phyloP scores from a whole-genome alignment of 1,139 yeast genomes.

The Blastobotrys ciferrii region DNA sequence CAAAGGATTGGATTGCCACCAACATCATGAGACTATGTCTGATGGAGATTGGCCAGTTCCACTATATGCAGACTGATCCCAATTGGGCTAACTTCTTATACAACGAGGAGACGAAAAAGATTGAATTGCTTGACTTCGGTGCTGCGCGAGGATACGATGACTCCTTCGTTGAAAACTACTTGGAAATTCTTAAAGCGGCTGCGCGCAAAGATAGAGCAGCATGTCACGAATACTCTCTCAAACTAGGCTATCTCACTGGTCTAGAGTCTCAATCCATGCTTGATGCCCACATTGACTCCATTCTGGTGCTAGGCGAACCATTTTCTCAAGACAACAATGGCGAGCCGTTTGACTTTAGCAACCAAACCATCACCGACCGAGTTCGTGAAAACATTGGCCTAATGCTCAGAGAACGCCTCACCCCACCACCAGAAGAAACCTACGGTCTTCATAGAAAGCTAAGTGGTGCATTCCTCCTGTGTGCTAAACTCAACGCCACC shows the following conservation, averaged over 20 bases:
- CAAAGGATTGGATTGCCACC: conserved; percentile 78
- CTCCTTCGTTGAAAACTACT: conserved; percentile 67
- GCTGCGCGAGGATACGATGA: conserved; percentile 81
- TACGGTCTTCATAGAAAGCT: conserved; percentile 91
- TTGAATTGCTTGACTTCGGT: conserved; percentile 91
- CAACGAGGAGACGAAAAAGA: conserved; percentile 59
- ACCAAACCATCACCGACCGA: conserved; percentile 91
- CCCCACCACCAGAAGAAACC: conserved; percentile 99
- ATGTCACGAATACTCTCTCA: conserved; percentile 63
- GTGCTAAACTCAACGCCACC: conserved; percentile 79
- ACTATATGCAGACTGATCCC: conserved; percentile 98
- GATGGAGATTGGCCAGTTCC: conserved; percentile 76
- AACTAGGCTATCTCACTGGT: conserved; percentile 89
- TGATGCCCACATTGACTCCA: conserved; percentile 90
- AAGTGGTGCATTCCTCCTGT: conserved; percentile 88
- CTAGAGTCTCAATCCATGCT: conserved; percentile 82
- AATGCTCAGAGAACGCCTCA: conserved; percentile 85
- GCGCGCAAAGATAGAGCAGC: conserved; percentile 63
- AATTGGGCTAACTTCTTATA: conserved; percentile 97
- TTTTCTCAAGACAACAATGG: conserved; percentile 55
- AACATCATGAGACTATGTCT: conserved; percentile 85
- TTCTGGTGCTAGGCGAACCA: conserved; percentile 89
- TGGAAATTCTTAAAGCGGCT: conserved; percentile 73
- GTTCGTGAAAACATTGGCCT: conserved; percentile 81
- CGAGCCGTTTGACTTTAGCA: conserved; percentile 61